A percentile compares a stretch with the other conserved stretches of the same genome.
Conservation (phyloP, 495 filamentous ascomycete species). For the Neurospora terricola region DNA sequence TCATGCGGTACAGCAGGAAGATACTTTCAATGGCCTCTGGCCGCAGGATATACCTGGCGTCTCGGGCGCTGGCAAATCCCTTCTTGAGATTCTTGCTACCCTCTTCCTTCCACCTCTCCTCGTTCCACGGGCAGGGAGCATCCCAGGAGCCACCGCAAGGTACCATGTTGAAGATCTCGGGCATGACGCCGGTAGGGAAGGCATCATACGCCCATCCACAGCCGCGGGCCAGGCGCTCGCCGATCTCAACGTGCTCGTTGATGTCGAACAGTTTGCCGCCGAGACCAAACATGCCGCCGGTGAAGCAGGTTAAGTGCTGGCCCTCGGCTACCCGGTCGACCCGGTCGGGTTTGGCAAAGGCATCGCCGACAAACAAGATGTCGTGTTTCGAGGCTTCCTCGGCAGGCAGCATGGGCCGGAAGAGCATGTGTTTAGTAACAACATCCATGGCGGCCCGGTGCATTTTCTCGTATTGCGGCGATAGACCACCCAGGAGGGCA, state of each 20-base stretch:
- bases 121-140: slow-evolving; percentile 25
- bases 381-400: slow-evolving; percentile 35
- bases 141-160: slow-evolving; percentile 42
- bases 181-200: slow-evolving; percentile 77
- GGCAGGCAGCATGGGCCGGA: slow-evolving; percentile 48
- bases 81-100: slow-evolving; percentile 44
- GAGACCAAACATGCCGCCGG: slow-evolving; percentile 80
- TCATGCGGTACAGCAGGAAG: slow-evolving; percentile 58
- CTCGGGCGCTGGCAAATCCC: slow-evolving; percentile 50
- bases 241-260: slow-evolving; percentile 60
- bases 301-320: slow-evolving; percentile 57
- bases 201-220: slow-evolving; percentile 80
- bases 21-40: slow-evolving; percentile 56
- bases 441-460: slow-evolving; percentile 47
- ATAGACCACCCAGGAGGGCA: slow-evolving; percentile 24
- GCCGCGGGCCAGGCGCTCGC: slow-evolving; percentile 66
- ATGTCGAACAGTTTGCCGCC: slow-evolving; percentile 66
- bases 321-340: slow-evolving; percentile 22
- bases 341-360: slow-evolving; percentile 4
- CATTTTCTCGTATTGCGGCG: slow-evolving; percentile 27
- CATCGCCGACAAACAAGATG: slow-evolving; percentile 51
- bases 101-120: slow-evolving; percentile 15
- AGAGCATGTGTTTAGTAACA: slow-evolving; percentile 55
- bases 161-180: slow-evolving; percentile 56
- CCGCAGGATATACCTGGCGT: slow-evolving; percentile 57